A percentile compares a stretch with the other conserved stretches of the same genome.
Evolutionary conservation across 192 early-diverging fungal genomes (phyloP).

Genomic region (Spinellus fusiger): DNA sequence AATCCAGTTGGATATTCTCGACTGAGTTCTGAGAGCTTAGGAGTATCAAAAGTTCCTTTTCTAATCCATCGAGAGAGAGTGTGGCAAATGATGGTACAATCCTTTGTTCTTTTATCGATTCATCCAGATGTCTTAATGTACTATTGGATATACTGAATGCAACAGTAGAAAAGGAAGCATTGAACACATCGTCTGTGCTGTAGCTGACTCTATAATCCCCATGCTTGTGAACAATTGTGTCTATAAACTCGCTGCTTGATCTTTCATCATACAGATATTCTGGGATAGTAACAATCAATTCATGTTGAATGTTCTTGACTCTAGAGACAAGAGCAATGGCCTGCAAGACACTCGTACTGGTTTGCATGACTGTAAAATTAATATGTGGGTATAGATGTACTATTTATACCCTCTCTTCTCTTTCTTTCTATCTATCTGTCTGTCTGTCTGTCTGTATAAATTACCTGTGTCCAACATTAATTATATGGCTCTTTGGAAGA

Average conservation of each 20-base stretch:
- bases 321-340: constrained; percentile 12
- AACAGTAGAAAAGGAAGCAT: neutral
- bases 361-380: neutral
- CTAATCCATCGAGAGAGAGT: neutral
- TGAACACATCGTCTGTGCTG: neutral
- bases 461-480: constrained; percentile 33
- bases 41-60: neutral
- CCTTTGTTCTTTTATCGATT: neutral
- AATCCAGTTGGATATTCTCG: neutral
- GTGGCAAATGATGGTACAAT: neutral
- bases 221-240: neutral
- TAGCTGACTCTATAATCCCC: neutral
- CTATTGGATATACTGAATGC: constrained; percentile 1
- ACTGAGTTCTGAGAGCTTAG: neutral
- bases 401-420: neutral
- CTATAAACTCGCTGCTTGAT: neutral
- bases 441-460: too few species aligned
- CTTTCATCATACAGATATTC: constrained; percentile 14
- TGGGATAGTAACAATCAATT: constrained; percentile 8
- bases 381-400: neutral
- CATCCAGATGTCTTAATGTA: neutral
- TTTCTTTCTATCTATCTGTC: too few species aligned
- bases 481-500: constrained; percentile 26
- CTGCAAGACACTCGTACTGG: constrained; percentile 8
- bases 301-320: constrained; percentile 1